Evolutionary conservation across 1,284 basidiomycete species (phyloP), one percentile per base, ranked within the genome.

Genomic region (Earliella scabrosa): DNA sequence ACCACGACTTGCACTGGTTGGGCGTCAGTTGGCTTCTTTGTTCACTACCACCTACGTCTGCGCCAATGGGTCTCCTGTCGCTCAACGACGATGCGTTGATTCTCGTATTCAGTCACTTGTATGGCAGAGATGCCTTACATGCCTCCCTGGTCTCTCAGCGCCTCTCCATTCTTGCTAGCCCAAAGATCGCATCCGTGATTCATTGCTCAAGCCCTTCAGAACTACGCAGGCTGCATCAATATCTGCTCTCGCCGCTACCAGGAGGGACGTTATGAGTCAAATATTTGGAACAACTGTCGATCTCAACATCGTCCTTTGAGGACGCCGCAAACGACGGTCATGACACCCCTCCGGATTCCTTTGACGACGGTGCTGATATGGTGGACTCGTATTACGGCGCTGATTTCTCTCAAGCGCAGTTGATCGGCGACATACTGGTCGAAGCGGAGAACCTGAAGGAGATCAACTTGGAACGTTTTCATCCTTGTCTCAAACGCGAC

Each of bases 11-110:
- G n/a, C n/a, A n/a, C n/a, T n/a, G n/a, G n/a, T n/a, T n/a, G n/a
- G n/a, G n/a, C n/a, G n/a, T n/a, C n/a, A n/a, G n/a, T n/a, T n/a
- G n/a, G n/a, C n/a, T n/a, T n/a, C n/a, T n/a, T n/a, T n/a, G n/a
- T n/a, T n/a, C n/a, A n/a, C n/a, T n/a, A n/a, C n/a, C 29, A 31
- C 29, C 13, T 6, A 31, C 13, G 29, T 31, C 29, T 31, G 29
- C 29, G 29, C 8, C 36, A 9, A 60, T 61, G 56, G 14, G 48
- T 16, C 39, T 58, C 16, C 51, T 56, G 5, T 45, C 40, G 0
- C 44, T 61, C 23, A 48, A 48, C 16, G 56, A 58, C 47, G 59
- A 61, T 35, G 50, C 55, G 10, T 50, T 58, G 11, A 44, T 53
- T 43, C 41, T 49, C 27, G 43, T 61, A 18, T 47, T 54, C 34